Percentiles rank a stretch among this genome's conserved stretches.
phyloP scores from a whole-genome alignment of 805 yeast species.

The Kodamaea neixiangensis region DNA sequence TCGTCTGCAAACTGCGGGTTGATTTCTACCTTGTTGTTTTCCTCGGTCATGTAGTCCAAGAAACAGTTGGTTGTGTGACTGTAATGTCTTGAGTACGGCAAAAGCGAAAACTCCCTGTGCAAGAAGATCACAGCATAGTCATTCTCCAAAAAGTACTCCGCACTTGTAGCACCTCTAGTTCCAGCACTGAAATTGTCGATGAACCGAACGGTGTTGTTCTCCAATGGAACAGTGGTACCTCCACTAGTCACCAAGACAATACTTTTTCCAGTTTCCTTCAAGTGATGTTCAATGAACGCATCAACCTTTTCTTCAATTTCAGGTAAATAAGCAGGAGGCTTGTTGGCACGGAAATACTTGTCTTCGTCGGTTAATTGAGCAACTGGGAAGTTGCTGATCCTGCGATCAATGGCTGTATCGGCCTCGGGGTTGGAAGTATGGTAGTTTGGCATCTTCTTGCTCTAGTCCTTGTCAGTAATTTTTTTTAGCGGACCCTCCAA shows the following conservation, averaged over 20 bases:
- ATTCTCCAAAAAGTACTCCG: constrained; percentile 81
- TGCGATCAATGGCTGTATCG: constrained; percentile 75
- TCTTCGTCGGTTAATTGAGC: constrained; percentile 76
- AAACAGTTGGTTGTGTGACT: constrained; percentile 83
- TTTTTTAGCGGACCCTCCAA: background rate
- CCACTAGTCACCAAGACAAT: constrained; percentile 91
- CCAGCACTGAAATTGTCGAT: constrained; percentile 98
- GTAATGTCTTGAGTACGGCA: constrained; percentile 91
- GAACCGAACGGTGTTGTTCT: constrained; percentile 93
- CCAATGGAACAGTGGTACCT: constrained; percentile 97
- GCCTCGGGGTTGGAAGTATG: constrained; percentile 71
- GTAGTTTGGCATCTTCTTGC: constrained; percentile 10
- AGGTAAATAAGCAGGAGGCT: constrained; percentile 71
- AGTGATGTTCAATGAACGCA: constrained; percentile 62
- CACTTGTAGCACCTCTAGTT: constrained; percentile 94
- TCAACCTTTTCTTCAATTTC: constrained; percentile 58
- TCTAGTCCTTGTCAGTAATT: background rate
- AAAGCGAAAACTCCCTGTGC: constrained; percentile 86
- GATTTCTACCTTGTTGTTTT: constrained; percentile 58
- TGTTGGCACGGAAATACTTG: constrained; percentile 68
- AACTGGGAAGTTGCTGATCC: constrained; percentile 73
- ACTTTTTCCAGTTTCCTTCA: constrained; percentile 39
- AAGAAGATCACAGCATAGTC: constrained; percentile 93
- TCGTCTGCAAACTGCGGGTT: constrained; percentile 58
- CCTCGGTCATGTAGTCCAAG: constrained; percentile 74